phyloP scores from a whole-genome alignment of 2,329 filamentous ascomycete species.

The Clonostachys solani region DNA sequence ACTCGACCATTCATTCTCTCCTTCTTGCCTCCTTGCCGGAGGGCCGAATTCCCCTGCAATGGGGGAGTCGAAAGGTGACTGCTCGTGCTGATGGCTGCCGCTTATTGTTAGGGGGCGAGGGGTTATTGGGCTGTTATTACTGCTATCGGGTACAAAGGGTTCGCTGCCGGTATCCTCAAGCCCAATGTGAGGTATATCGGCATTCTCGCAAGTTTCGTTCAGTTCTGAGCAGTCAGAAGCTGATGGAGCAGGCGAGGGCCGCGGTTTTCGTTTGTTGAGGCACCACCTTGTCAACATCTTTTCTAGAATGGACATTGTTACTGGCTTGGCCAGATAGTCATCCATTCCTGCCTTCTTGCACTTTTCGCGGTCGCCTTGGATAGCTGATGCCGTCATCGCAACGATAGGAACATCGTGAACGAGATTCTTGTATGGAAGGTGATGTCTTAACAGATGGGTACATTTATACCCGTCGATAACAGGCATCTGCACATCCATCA shows the following conservation, averaged over 20 bases:
- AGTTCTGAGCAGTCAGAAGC: conserved; percentile 40
- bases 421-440: conserved; percentile 57
- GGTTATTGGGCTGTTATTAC: conserved; percentile 24
- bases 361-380: conserved; percentile 72
- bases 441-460: conserved; percentile 68
- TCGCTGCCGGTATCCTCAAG: conserved; percentile 16
- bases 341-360: conserved; percentile 73
- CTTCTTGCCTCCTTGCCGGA: conserved; percentile 25
- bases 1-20: conserved; percentile 33
- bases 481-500: conserved; percentile 77
- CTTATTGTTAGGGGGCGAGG: conserved; percentile 32
- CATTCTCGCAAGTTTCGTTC: conserved; percentile 34
- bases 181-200: conserved; percentile 31
- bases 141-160: background rate
- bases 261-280: conserved; percentile 15
- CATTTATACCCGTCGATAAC: conserved; percentile 76
- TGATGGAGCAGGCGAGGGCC: conserved; percentile 12
- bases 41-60: conserved; percentile 21
- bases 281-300: conserved; percentile 70
- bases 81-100: conserved; percentile 23
- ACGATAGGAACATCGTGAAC: conserved; percentile 66
- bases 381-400: conserved; percentile 78
- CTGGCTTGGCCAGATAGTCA: conserved; percentile 70
- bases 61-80: conserved; percentile 34
- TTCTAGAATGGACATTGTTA: conserved; percentile 64